phyloP scores from a whole-genome alignment of 2,329 filamentous ascomycete species.

The Dothideomycetes sp. region DNA sequence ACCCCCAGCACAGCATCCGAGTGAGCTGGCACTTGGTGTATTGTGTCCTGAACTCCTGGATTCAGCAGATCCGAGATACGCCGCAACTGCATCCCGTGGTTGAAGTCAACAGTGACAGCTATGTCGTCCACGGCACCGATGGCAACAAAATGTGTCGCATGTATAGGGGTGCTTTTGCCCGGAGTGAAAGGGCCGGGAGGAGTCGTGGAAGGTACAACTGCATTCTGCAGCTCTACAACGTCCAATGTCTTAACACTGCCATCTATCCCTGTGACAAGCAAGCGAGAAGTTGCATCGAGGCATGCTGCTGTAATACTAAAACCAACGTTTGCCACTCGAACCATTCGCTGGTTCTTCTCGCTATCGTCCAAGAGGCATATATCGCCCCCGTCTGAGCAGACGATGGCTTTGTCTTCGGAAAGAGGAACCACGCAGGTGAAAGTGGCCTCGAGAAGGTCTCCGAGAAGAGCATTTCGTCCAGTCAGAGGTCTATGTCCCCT shows the following conservation, averaged over 20 bases:
- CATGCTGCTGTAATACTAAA: slow-evolving; percentile 60
- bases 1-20: slow-evolving; percentile 58
- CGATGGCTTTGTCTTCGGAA: slow-evolving; percentile 61
- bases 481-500: slow-evolving; percentile 56
- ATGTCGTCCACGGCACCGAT: slow-evolving; percentile 9
- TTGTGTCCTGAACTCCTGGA: background rate
- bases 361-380: slow-evolving; percentile 80
- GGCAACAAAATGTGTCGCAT: slow-evolving; percentile 7
- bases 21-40: slow-evolving; percentile 43
- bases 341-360: slow-evolving; percentile 59
- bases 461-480: slow-evolving; percentile 72
- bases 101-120: slow-evolving; percentile 53
- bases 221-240: slow-evolving; percentile 22
- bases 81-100: slow-evolving; percentile 54
- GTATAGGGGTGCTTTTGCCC: background rate
- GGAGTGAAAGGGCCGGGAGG: slow-evolving; percentile 1
- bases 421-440: slow-evolving; percentile 71
- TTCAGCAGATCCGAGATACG: slow-evolving; percentile 3
- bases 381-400: slow-evolving; percentile 80
- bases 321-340: slow-evolving; percentile 52
- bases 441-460: slow-evolving; percentile 67
- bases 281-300: slow-evolving; percentile 42
- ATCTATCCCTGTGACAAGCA: slow-evolving; percentile 60
- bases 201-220: background rate
- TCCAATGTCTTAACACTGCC: slow-evolving; percentile 41